These are phyloP conservation scores for Solanum piurae DNA, from an alignment of 257 asterid genomes.

Conservation along the genomic window DNA sequence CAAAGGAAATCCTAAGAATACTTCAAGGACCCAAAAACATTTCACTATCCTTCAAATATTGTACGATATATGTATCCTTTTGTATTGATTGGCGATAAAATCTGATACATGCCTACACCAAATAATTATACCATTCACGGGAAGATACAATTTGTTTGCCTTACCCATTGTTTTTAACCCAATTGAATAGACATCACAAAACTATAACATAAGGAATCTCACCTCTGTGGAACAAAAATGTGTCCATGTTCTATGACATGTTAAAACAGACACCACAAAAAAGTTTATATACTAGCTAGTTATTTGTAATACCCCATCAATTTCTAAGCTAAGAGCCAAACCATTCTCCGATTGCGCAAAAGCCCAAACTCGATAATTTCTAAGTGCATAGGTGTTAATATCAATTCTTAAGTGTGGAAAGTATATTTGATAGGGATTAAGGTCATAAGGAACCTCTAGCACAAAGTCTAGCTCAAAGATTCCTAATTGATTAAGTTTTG, in stretches of 20 bases:
- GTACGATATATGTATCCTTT: not conserved
- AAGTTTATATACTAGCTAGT: not conserved
- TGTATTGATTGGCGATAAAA: not conserved
- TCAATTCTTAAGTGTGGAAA: no score
- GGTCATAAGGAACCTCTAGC: no score
- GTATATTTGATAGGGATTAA: no score
- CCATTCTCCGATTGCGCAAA: no score
- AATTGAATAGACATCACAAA: not conserved
- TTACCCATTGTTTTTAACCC: not conserved
- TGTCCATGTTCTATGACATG: not conserved
- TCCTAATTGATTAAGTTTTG: no score
- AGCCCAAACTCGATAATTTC: no score
- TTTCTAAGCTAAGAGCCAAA: no score
- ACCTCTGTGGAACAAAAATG: not conserved
- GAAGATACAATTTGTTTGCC: not conserved
- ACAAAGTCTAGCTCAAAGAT: no score
- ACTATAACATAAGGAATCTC: not conserved
- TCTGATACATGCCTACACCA: not conserved
- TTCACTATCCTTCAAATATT: not conserved
- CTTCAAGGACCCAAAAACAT: not conserved
- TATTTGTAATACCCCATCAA: no score
- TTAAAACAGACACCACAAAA: not conserved
- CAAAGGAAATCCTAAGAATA: not conserved
- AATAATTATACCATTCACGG: not conserved
- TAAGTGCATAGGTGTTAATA: no score